Evolutionary conservation across 2,329 filamentous ascomycete genomes (phyloP).

Genomic region (Cadophora luteo-olivacea): DNA sequence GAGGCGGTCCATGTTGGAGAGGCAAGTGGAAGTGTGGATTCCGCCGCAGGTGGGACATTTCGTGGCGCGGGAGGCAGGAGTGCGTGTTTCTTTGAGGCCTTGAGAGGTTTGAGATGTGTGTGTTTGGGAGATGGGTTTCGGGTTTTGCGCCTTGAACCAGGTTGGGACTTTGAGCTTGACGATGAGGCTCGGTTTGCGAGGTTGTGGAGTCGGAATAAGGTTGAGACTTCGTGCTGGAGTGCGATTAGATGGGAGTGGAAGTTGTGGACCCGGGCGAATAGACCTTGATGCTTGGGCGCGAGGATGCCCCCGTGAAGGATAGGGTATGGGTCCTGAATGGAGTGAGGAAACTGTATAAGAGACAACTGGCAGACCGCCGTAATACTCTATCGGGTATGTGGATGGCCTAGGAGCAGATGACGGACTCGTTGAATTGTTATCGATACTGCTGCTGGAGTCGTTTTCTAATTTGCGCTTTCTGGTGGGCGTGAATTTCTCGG

Average conservation of each 20-base stretch:
- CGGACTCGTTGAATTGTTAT: no score
- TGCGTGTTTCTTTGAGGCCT: background rate
- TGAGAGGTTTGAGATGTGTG: background rate
- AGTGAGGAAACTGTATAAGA: no score
- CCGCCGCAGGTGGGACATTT: background rate
- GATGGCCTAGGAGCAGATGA: no score
- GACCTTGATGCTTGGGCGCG: no score
- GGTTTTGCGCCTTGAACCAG: background rate
- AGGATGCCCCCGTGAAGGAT: no score
- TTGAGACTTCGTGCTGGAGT: background rate
- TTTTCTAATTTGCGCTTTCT: background rate
- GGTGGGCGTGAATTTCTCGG: background rate
- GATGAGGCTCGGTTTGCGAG: background rate
- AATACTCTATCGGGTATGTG: no score
- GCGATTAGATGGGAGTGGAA: background rate
- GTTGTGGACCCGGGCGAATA: background rate
- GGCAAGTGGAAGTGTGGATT: background rate
- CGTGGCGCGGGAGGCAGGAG: background rate
- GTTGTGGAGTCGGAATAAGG: background rate
- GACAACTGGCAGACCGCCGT: no score
- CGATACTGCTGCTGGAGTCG: background rate
- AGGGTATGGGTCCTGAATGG: no score
- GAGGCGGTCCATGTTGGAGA: background rate
- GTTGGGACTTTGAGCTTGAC: background rate
- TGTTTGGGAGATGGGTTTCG: background rate